Evolutionary conservation across 23 red algal genomes (phyloP).

Genomic region (Gracilariopsis chorda): DNA sequence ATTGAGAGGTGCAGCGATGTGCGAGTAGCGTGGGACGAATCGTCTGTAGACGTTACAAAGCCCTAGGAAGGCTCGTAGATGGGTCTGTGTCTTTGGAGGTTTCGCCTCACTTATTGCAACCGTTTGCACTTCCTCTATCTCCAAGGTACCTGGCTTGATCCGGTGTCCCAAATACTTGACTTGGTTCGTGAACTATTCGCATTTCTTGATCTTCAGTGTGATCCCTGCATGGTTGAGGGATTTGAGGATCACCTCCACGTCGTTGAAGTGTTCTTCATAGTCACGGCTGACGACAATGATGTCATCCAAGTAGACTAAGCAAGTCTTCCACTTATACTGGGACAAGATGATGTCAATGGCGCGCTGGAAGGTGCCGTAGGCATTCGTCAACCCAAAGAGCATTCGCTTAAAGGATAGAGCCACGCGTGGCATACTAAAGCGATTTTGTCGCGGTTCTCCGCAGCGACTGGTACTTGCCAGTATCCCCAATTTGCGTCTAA

Average conservation of each 20-base stretch:
- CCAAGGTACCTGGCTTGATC: not conserved
- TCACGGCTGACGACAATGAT: not conserved
- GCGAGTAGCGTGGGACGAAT: conserved; percentile 2
- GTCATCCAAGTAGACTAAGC: conserved; percentile 21
- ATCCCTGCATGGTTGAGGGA: not conserved
- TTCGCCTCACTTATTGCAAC: not conserved
- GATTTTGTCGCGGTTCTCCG: not conserved
- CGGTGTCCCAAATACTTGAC: conserved; percentile 27
- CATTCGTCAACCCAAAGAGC: conserved; percentile 21
- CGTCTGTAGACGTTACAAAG: conserved; percentile 29
- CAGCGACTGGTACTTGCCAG: not conserved
- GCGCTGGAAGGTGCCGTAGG: conserved; percentile 18
- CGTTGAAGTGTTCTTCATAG: conserved; percentile 1
- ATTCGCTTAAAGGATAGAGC: not conserved
- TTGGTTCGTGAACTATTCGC: not conserved
- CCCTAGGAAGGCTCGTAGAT: conserved; percentile 19
- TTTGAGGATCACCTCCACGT: conserved; percentile 11
- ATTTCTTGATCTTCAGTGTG: conserved; percentile 2
- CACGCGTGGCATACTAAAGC: not conserved
- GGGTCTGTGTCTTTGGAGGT: not conserved
- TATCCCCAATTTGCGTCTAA: conserved; percentile 3
- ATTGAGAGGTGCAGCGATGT: conserved; percentile 1
- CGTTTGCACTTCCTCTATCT: not conserved
- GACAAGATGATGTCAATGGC: conserved; percentile 20
- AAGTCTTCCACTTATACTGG: not conserved